phyloP scores from a whole-genome alignment of 495 filamentous ascomycete species.

The Tuber umbilicatum region DNA sequence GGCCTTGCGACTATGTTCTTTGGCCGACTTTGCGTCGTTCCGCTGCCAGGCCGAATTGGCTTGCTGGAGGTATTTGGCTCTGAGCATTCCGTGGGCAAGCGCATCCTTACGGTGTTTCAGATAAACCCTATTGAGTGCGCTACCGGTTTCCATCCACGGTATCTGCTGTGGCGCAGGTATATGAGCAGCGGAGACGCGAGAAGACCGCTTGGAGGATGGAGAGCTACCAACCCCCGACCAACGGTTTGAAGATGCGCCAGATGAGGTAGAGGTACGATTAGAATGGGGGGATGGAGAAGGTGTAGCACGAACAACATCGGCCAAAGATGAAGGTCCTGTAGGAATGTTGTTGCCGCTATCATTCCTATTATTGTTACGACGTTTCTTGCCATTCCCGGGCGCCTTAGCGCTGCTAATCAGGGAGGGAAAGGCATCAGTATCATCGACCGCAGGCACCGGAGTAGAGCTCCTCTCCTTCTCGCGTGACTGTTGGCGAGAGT shows the following conservation, averaged over 20 bases:
- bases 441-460: slow-evolving; percentile 72
- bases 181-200: slow-evolving; percentile 46
- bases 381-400: slow-evolving; percentile 63
- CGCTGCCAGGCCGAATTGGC: slow-evolving; percentile 99
- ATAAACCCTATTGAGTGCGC: slow-evolving; percentile 82
- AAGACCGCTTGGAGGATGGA: slow-evolving; percentile 37
- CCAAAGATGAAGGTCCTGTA: slow-evolving; percentile 67
- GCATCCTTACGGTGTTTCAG: slow-evolving; percentile 89
- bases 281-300: slow-evolving; percentile 60
- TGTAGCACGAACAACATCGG: slow-evolving; percentile 90
- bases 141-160: slow-evolving; percentile 95
- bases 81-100: slow-evolving; percentile 88
- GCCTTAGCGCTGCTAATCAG: slow-evolving; percentile 76
- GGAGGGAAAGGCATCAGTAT: slow-evolving; percentile 91
- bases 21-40: slow-evolving; percentile 92
- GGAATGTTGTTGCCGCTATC: slow-evolving; percentile 59
- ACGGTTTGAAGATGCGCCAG: slow-evolving; percentile 30
- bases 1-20: slow-evolving; percentile 85
- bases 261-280: slow-evolving; percentile 32
- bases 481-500: slow-evolving; percentile 74
- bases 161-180: slow-evolving; percentile 86
- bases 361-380: slow-evolving; percentile 29
- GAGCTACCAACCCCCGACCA: slow-evolving; percentile 32
- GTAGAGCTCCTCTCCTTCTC: slow-evolving; percentile 50
- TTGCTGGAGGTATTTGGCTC: slow-evolving; percentile 96